Evolutionary conservation across 2,329 filamentous ascomycete genomes (phyloP).

Genomic region (Alternaria postmessia): DNA sequence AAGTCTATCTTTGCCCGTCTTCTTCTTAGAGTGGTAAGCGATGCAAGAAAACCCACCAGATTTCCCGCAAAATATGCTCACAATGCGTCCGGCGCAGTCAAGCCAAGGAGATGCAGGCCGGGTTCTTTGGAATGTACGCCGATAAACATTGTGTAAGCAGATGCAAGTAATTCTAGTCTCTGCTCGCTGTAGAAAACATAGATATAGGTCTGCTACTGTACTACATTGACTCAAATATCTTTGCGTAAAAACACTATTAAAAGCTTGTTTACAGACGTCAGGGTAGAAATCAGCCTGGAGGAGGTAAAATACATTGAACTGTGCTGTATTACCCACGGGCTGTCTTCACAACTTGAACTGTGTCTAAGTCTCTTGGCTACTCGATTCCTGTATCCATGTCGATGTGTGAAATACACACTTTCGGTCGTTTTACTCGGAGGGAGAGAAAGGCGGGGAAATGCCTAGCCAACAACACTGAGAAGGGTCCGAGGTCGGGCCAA

Average conservation of each 20-base stretch:
- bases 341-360: neutral
- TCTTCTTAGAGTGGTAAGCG: neutral
- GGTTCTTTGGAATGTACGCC: neutral
- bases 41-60: neutral
- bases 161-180: neutral
- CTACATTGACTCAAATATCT: neutral
- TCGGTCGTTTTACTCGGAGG: neutral
- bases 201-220: too few relatives aligned
- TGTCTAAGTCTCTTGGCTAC: neutral
- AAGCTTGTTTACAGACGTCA: neutral
- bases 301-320: neutral
- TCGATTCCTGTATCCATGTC: neutral
- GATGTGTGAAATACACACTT: neutral
- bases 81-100: neutral
- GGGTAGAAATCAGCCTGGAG: neutral
- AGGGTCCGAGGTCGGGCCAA: neutral
- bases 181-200: neutral
- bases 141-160: neutral
- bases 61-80: neutral
- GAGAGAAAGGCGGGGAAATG: neutral
- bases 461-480: neutral
- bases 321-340: neutral
- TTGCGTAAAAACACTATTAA: neutral
- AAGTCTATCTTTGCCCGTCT: neutral
- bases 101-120: neutral